Evolutionary conservation across 1,139 yeast species (phyloP).

Genomic region (Suhomyces coccinellae): DNA sequence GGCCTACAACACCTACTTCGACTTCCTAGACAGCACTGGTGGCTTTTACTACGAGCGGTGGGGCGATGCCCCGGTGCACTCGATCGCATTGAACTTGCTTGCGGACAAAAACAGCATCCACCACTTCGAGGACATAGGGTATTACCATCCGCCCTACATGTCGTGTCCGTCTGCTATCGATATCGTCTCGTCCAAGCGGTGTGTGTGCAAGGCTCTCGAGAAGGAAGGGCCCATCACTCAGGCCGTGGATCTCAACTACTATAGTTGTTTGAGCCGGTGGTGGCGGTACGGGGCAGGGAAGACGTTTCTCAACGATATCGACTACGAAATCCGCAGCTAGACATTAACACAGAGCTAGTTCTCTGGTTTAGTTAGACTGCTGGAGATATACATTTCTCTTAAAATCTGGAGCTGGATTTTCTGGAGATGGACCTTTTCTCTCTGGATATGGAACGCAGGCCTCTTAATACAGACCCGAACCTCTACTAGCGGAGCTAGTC

Average conservation of each 20-base stretch:
- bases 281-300: slow-evolving; percentile 74
- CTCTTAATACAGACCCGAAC: too few relatives aligned
- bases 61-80: slow-evolving; percentile 99
- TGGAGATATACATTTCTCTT: too few relatives aligned
- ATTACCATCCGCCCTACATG: slow-evolving; percentile 76
- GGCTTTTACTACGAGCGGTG: slow-evolving; percentile 92
- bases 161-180: slow-evolving; percentile 71
- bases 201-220: slow-evolving; percentile 57
- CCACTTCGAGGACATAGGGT: slow-evolving; percentile 91
- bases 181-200: slow-evolving; percentile 57
- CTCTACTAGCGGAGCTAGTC: too few relatives aligned
- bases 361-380: too few relatives aligned
- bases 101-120: slow-evolving; percentile 70
- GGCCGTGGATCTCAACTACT: slow-evolving; percentile 57
- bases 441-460: too few relatives aligned
- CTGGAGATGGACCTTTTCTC: too few relatives aligned
- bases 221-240: slow-evolving; percentile 37
- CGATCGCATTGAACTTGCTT: slow-evolving; percentile 69
- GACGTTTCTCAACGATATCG: slow-evolving; percentile 42
- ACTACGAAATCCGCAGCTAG: slow-evolving; percentile 11
- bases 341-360: too few relatives aligned
- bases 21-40: slow-evolving; percentile 67
- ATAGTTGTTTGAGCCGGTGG: slow-evolving; percentile 83
- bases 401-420: not conserved
- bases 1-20: slow-evolving; percentile 66